These are phyloP conservation scores for Harringtonia lauricola DNA, from an alignment of 2,329 filamentous ascomycete genomes.

Conservation along the genomic window DNA sequence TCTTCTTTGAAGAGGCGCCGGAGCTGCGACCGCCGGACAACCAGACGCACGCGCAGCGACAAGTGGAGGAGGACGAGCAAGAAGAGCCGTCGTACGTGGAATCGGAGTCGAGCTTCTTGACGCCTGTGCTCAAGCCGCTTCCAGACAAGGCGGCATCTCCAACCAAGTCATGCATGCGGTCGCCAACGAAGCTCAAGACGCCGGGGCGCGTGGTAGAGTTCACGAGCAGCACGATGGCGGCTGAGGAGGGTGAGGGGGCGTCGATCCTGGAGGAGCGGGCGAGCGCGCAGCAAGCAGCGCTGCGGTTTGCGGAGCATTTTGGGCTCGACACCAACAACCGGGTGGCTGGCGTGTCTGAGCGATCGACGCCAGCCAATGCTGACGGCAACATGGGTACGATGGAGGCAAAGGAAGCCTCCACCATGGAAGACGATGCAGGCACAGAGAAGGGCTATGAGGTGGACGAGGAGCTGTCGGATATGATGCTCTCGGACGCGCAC, in stretches of 20 bases:
- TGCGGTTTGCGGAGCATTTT: slow-evolving; percentile 10
- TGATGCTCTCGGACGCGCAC: slow-evolving; percentile 10
- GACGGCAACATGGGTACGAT: slow-evolving; percentile 4
- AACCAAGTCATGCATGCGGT: slow-evolving; percentile 44
- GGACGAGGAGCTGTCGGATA: slow-evolving; percentile 8
- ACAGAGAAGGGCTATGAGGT: slow-evolving; percentile 1
- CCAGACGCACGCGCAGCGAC: background rate
- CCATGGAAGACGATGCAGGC: background rate
- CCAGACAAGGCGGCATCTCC: slow-evolving; percentile 43
- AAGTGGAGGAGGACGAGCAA: background rate
- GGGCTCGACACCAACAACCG: slow-evolving; percentile 7
- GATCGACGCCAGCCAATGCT: background rate
- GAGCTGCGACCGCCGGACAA: background rate
- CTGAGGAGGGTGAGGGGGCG: slow-evolving; percentile 30
- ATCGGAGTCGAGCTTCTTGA: slow-evolving; percentile 24
- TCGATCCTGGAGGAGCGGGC: slow-evolving; percentile 11
- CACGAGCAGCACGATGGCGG: slow-evolving; percentile 37
- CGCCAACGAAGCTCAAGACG: slow-evolving; percentile 45
- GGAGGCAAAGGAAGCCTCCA: slow-evolving; percentile 1
- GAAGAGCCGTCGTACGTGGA: slow-evolving; percentile 21
- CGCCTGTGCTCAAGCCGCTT: slow-evolving; percentile 32
- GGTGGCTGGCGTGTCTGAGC: background rate
- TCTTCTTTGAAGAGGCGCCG: background rate
- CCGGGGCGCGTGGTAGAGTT: slow-evolving; percentile 49
- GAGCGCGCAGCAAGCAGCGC: background rate